Evolutionary conservation across 1,284 basidiomycete genomes (phyloP).

Genomic region (Ustilago crameri): DNA sequence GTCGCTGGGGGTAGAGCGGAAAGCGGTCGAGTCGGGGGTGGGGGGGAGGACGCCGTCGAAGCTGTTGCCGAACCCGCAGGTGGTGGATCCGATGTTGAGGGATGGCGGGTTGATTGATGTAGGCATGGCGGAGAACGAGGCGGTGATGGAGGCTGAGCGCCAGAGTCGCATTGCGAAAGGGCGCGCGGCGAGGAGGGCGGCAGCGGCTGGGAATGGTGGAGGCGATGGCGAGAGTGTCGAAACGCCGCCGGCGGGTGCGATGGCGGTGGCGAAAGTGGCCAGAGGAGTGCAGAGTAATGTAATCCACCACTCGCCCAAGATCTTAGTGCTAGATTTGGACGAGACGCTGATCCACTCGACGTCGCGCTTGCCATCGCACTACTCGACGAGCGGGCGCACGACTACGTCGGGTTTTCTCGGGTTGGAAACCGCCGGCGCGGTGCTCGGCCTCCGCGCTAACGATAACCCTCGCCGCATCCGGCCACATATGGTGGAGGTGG

Average conservation of each 20-base stretch:
- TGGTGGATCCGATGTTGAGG: conserved; percentile 53
- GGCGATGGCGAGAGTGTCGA: neutral
- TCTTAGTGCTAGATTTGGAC: conserved; percentile 83
- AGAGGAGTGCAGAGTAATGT: conserved; percentile 27
- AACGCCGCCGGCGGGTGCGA: neutral
- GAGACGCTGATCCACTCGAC: conserved; percentile 99
- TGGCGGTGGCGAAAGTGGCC: conserved; percentile 21
- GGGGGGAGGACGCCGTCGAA: conserved; percentile 28
- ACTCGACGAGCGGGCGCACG: conserved; percentile 14
- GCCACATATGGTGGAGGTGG: conserved; percentile 94
- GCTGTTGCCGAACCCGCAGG: conserved; percentile 57
- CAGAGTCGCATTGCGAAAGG: conserved; percentile 34
- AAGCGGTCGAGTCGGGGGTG: conserved; percentile 14
- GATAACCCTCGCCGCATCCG: conserved; percentile 71
- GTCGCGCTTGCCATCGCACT: conserved; percentile 74
- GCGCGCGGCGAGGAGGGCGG: conserved; percentile 29
- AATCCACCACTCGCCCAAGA: conserved; percentile 66
- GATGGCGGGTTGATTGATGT: conserved; percentile 40
- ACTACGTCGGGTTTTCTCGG: conserved; percentile 52
- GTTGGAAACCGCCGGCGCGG: conserved; percentile 54
- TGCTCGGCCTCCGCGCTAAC: conserved; percentile 60
- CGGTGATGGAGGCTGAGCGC: conserved; percentile 38
- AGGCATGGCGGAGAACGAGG: conserved; percentile 40
- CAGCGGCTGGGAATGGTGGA: conserved; percentile 2
- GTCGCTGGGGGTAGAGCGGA: conserved; percentile 19